Percentiles rank a stretch among this genome's conserved stretches.
These are phyloP conservation scores for Podaxis pistillaris DNA, from an alignment of 768 basidiomycete genomes.

Conservation along the genomic window DNA sequence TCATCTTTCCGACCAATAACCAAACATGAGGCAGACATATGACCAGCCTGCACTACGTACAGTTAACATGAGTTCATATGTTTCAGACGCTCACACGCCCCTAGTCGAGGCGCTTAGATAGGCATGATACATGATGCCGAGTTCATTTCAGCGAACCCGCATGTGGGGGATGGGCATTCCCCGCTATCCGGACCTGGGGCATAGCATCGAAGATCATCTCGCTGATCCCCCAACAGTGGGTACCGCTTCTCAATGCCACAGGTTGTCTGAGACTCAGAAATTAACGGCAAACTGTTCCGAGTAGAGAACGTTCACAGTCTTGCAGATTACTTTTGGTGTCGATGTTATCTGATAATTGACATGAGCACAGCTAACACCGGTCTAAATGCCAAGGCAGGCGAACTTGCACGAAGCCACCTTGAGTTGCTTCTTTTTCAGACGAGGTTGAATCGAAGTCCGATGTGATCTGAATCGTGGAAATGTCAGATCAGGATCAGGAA, in stretches of 20 bases:
- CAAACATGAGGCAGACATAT: not conserved
- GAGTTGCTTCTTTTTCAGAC: not conserved
- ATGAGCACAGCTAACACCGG: not conserved
- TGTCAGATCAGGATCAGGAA: constrained; percentile 4
- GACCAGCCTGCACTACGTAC: not conserved
- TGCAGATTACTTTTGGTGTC: not conserved
- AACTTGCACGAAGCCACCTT: not conserved
- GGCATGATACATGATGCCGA: too few species aligned
- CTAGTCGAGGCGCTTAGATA: too few species aligned
- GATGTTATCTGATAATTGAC: not conserved
- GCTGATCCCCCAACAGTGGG: not conserved
- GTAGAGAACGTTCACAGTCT: not conserved
- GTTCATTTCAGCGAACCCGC: too few species aligned
- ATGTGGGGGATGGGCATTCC: not conserved
- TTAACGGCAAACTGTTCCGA: not conserved
- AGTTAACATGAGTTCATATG: not conserved
- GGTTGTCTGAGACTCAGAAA: not conserved
- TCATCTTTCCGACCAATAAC: not conserved
- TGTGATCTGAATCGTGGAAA: constrained; percentile 3
- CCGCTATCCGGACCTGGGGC: not conserved
- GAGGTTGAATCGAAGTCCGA: not conserved
- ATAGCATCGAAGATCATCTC: not conserved
- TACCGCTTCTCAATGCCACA: not conserved
- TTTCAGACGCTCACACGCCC: too few species aligned
- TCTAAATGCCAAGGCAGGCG: not conserved